phyloP scores from a whole-genome alignment of 148 eudicot genomes.

The Fagopyrum homotropicum region DNA sequence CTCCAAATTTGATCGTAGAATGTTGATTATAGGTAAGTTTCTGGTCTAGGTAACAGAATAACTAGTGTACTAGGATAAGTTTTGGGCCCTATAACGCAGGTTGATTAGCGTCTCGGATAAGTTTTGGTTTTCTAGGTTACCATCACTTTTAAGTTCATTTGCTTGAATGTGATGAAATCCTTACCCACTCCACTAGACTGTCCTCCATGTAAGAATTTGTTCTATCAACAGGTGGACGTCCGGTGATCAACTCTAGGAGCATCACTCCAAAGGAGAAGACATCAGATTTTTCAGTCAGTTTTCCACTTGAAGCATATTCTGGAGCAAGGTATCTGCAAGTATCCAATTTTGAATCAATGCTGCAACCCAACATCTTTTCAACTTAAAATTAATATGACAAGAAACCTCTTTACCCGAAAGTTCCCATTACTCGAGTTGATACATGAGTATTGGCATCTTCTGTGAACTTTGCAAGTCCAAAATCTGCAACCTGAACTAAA shows the following conservation, averaged over 20 bases:
- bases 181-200: conserved; percentile 87
- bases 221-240: conserved; percentile 58
- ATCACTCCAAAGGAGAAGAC: conserved; percentile 84
- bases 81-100: too few species aligned
- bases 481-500: conserved; percentile 82
- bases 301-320: conserved; percentile 81
- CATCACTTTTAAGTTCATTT: neutral
- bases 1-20: too few species aligned
- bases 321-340: conserved; percentile 75
- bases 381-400: neutral
- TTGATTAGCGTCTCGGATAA: too few species aligned
- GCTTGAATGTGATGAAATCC: neutral
- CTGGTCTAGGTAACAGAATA: too few species aligned
- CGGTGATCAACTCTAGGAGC: conserved; percentile 74
- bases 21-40: too few species aligned
- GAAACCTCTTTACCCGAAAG: conserved; percentile 55
- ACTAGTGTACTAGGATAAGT: too few species aligned
- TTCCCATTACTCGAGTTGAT: conserved; percentile 91
- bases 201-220: conserved; percentile 40
- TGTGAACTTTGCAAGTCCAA: conserved; percentile 84
- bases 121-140: too few species aligned
- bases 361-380: too few species aligned
- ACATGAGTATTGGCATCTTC: conserved; percentile 79
- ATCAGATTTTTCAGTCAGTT: conserved; percentile 79
- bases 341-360: neutral